phyloP scores from a whole-genome alignment of 2,329 filamentous ascomycete genomes.

The Blastomyces emzantsi region DNA sequence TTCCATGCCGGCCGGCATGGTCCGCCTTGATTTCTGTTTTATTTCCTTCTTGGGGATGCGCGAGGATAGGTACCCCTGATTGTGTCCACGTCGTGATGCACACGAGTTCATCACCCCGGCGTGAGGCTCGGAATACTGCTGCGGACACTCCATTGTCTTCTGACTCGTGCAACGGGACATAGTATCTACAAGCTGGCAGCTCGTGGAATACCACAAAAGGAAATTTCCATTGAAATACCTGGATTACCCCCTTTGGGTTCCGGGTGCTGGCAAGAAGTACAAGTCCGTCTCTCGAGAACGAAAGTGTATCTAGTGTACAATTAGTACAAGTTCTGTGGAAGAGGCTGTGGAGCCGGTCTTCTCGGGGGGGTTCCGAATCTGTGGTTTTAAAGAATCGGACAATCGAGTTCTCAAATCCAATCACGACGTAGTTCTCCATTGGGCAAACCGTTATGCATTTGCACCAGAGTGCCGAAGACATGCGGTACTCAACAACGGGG shows the following conservation, averaged over 20 bases:
- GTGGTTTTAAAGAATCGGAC: constrained; percentile 36
- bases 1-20: constrained; percentile 23
- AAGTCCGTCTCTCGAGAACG: constrained; percentile 35
- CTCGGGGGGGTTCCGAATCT: constrained; percentile 27
- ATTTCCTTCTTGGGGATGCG: constrained; percentile 33
- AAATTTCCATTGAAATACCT: constrained; percentile 33
- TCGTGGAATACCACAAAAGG: constrained; percentile 33
- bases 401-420: constrained; percentile 35
- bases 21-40: constrained; percentile 29
- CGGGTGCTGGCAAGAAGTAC: constrained; percentile 34
- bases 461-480: constrained; percentile 34
- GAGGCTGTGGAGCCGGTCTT: constrained; percentile 30
- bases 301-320: constrained; percentile 34
- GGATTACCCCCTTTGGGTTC: constrained; percentile 30
- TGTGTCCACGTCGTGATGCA: constrained; percentile 39
- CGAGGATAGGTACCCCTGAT: constrained; percentile 33
- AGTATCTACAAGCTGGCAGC: constrained; percentile 30
- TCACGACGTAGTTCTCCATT: constrained; percentile 34
- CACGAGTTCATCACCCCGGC: constrained; percentile 29
- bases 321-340: constrained; percentile 29
- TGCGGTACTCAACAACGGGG: constrained; percentile 32
- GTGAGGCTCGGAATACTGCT: constrained; percentile 29
- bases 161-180: constrained; percentile 34
- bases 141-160: constrained; percentile 36
- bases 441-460: constrained; percentile 34